phyloP scores from a whole-genome alignment of 140 eudicot species.

The Ambrosia hybrid region DNA sequence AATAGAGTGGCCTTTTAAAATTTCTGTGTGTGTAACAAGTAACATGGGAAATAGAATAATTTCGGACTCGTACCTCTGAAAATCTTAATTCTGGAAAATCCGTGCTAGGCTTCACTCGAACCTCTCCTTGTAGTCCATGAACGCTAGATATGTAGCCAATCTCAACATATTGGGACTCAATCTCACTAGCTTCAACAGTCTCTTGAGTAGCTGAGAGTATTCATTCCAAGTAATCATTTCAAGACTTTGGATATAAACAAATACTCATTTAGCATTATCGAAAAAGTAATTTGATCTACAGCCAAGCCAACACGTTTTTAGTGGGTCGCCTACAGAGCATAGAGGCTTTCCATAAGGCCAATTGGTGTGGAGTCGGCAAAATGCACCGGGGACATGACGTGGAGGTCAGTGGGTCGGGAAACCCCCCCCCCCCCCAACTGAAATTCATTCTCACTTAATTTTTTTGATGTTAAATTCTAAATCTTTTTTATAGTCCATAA shows the following conservation, averaged over 20 bases:
- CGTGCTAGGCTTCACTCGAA: constrained; percentile 74
- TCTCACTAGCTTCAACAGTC: constrained; percentile 43
- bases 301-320: not conserved
- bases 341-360: not conserved
- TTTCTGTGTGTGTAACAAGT: constrained; percentile 1
- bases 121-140: constrained; percentile 93
- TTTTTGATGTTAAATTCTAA: too few relatives aligned
- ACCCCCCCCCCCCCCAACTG: too few relatives aligned
- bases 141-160: constrained; percentile 78
- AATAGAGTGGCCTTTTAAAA: constrained; percentile 7
- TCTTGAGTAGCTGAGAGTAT: constrained; percentile 62
- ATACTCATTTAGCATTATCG: not conserved
- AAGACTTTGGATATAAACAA: constrained; percentile 1
- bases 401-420: too few relatives aligned
- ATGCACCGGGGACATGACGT: too few relatives aligned
- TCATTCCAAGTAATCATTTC: too few relatives aligned
- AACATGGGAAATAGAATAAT: constrained; percentile 3
- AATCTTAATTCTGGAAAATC: constrained; percentile 89
- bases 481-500: too few relatives aligned
- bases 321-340: not conserved
- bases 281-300: not conserved
- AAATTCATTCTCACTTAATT: too few relatives aligned
- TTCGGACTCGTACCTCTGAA: constrained; percentile 53
- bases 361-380: too few relatives aligned
- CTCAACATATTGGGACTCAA: constrained; percentile 58